These are phyloP conservation scores for Groenewaldozyma tartarivorans DNA, from an alignment of 805 yeast genomes.

Conservation along the genomic window DNA sequence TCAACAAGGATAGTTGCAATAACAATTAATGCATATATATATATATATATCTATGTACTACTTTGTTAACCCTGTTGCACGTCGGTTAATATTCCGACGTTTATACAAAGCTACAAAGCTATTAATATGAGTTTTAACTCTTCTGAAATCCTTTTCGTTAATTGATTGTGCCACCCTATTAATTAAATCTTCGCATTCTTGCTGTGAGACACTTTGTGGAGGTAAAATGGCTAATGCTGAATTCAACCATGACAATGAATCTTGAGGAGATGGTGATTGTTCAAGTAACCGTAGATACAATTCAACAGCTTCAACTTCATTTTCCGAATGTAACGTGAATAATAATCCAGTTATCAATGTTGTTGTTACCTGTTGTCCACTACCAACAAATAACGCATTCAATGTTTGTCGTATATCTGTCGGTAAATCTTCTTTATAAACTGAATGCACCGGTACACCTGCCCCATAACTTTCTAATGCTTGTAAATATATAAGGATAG, in stretches of 20 bases:
- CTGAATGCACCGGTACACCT: conserved; percentile 68
- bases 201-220: conserved; percentile 48
- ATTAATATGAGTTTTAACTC: conserved; percentile 59
- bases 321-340: conserved; percentile 59
- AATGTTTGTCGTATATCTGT: conserved; percentile 44
- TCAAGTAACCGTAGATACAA: conserved; percentile 55
- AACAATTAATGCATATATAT: background rate
- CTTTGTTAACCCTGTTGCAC: background rate
- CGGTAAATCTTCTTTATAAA: conserved; percentile 43
- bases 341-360: conserved; percentile 58
- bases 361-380: conserved; percentile 48
- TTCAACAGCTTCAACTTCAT: conserved; percentile 66
- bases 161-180: conserved; percentile 18
- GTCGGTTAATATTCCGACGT: conserved; percentile 48
- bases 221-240: conserved; percentile 50
- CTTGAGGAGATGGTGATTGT: conserved; percentile 24
- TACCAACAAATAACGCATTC: conserved; percentile 34
- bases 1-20: background rate
- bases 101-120: conserved; percentile 80
- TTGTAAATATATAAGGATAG: conserved; percentile 66
- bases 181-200: conserved; percentile 58
- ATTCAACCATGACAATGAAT: conserved; percentile 55
- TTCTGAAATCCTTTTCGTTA: conserved; percentile 58
- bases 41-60: background rate
- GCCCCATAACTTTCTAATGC: conserved; percentile 84